Evolutionary conservation across 2,329 filamentous ascomycete species (phyloP), one percentile per base, ranked within the genome.

Genomic region (Hypoxylon sp.): DNA sequence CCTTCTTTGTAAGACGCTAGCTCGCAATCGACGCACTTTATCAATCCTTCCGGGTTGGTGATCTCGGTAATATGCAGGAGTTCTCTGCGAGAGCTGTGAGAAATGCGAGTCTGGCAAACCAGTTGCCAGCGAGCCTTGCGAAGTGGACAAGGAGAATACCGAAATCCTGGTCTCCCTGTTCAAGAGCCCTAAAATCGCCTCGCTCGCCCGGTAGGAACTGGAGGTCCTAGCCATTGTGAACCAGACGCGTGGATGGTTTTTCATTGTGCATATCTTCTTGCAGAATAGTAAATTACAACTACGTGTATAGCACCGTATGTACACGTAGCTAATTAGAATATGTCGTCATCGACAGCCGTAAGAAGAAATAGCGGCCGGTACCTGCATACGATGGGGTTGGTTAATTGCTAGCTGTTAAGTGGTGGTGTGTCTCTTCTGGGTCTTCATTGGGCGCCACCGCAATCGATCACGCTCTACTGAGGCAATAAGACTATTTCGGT

Each of bases 361-460:
- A 60, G 58, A 67, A 66, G 58, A 61, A 53, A 65, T 50, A 54
- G 70, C 50, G 59, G 67, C 61, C 64, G 70, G 71, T 74, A 74
- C 73, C 73, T 74, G 71, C 73, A 74, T 74, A 67, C 25, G 64
- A 52, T 54, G 61, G 43, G 56, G 60, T 48, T 63, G 29, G 57
- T 63, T 29, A 66, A 63, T 66, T 53, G 56, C 52, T 61, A 63
- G 45, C 29, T 43, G 30, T 51, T 45, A 25, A 32, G 43, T 19
- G 16, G 41, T 34, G 46, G 30, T 41, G n/a, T 53, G 29, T 16
- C 29, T 46, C 32, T 23, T 39, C 47, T 19, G 21, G 7, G 2
- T 19, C 12, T 56, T 57, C 39, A 65, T 66, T 61, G 54, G 62
- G 39, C 53, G 63, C 66, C 59, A 68, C 57, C 53, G 34, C 29